Percentiles rank a stretch among this genome's conserved stretches.
Evolutionary conservation across 805 yeast genomes (phyloP).

Genomic region (Debaryomyces castellii): DNA sequence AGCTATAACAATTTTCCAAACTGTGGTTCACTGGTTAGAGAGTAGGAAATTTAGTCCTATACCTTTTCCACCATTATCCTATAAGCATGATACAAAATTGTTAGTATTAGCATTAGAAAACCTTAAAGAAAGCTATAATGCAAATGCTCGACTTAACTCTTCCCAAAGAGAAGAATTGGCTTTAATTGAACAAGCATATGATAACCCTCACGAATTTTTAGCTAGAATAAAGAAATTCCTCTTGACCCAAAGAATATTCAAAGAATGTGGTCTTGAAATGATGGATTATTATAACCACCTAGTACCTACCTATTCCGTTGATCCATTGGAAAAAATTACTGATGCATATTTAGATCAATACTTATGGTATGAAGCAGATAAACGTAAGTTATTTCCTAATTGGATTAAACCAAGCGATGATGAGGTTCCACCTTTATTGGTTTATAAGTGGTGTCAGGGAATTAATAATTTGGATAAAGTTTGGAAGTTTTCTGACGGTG

Average conservation of each 20-base stretch:
- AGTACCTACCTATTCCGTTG: constrained; percentile 83
- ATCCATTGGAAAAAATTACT: constrained; percentile 91
- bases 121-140: constrained; percentile 71
- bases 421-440: constrained; percentile 89
- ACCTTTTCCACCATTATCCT: constrained; percentile 89
- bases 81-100: constrained; percentile 90
- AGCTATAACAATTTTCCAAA: constrained; percentile 82
- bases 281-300: constrained; percentile 85
- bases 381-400: constrained; percentile 82
- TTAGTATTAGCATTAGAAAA: constrained; percentile 86
- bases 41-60: constrained; percentile 79
- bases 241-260: constrained; percentile 87
- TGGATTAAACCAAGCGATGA: constrained; percentile 96
- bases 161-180: constrained; percentile 91
- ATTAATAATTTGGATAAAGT: constrained; percentile 73
- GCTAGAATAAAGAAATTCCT: constrained; percentile 79
- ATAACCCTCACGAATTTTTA: constrained; percentile 91
- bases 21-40: constrained; percentile 91
- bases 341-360: constrained; percentile 96
- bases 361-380: constrained; percentile 93
- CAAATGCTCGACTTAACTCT: constrained; percentile 74
- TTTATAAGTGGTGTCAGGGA: constrained; percentile 93
- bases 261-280: constrained; percentile 84
- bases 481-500: constrained; percentile 78
- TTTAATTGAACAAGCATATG: constrained; percentile 92